Conservation (phyloP, 2,329 filamentous ascomycete species). For the Niveomyces coronatus region DNA sequence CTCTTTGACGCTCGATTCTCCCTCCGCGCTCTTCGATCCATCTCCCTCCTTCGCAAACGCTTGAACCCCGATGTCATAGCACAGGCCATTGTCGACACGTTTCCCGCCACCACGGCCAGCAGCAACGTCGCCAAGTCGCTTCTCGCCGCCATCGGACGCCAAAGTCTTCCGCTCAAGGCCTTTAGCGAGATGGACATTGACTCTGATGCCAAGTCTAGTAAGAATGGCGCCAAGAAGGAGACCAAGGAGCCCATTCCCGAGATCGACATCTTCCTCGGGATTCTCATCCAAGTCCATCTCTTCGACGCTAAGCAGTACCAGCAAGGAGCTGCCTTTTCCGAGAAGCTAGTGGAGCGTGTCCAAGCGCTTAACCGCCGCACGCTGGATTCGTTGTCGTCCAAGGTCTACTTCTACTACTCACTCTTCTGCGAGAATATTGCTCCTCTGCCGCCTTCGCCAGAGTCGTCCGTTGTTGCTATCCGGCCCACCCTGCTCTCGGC, state of each 20-base stretch:
- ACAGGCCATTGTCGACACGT: conserved; percentile 72
- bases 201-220: conserved; percentile 41
- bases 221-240: conserved; percentile 53
- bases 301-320: conserved; percentile 77
- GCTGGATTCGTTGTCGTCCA: conserved; percentile 83
- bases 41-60: conserved; percentile 90
- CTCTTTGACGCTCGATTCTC: conserved; percentile 95
- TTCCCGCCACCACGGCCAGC: conserved; percentile 50
- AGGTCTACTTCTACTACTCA: conserved; percentile 97
- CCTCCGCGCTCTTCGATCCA: conserved; percentile 84
- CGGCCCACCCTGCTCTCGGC: conserved; percentile 79
- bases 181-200: conserved; percentile 66
- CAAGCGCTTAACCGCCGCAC: conserved; percentile 87
- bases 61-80: conserved; percentile 72
- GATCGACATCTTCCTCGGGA: conserved; percentile 79
- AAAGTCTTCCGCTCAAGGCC: conserved; percentile 50
- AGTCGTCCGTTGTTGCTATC: conserved; percentile 77
- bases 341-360: conserved; percentile 71
- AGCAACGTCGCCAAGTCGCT: conserved; percentile 59
- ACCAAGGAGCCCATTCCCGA: conserved; percentile 74
- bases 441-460: conserved; percentile 78
- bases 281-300: conserved; percentile 77
- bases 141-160: conserved; percentile 57
- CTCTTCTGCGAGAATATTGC: conserved; percentile 88
- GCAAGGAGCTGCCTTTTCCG: conserved; percentile 75